These are phyloP conservation scores for Incumbomyces lentus DNA, from an alignment of 2,329 filamentous ascomycete genomes.

Conservation along the genomic window DNA sequence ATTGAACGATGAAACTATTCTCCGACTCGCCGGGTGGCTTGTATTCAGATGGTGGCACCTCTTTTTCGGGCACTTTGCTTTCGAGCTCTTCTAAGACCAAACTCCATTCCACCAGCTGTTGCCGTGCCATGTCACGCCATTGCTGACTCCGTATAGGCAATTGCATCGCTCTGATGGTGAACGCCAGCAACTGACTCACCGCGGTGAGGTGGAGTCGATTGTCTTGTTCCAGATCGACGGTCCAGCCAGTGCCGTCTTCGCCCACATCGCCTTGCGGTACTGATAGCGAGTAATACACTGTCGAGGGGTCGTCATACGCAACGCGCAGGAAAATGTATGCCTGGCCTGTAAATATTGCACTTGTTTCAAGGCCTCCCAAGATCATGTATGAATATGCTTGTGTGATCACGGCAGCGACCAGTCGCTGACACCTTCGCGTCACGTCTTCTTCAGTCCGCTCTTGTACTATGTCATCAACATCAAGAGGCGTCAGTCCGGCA, in stretches of 20 bases:
- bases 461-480: slow-evolving; percentile 32
- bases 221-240: slow-evolving; percentile 11
- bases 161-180: slow-evolving; percentile 23
- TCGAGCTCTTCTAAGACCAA: slow-evolving; percentile 22
- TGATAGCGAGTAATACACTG: too few relatives aligned
- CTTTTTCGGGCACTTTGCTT: slow-evolving; percentile 18
- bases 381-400: too few relatives aligned
- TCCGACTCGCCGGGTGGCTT: slow-evolving; percentile 15
- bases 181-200: slow-evolving; percentile 25
- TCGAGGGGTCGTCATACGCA: too few relatives aligned
- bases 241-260: slow-evolving; percentile 16
- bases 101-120: slow-evolving; percentile 19
- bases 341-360: too few relatives aligned
- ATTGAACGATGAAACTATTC: slow-evolving; percentile 8
- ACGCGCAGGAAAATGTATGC: too few relatives aligned
- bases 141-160: slow-evolving; percentile 15
- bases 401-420: too few relatives aligned
- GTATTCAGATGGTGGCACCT: slow-evolving; percentile 20
- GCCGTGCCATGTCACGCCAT: slow-evolving; percentile 20
- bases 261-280: slow-evolving; percentile 22
- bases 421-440: slow-evolving; percentile 27
- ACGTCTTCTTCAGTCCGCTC: slow-evolving; percentile 25
- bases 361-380: too few relatives aligned
- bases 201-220: slow-evolving; percentile 26
- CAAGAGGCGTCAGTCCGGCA: slow-evolving; percentile 32